phyloP scores from a whole-genome alignment of 306 rosid species.

The Hippophae rhamnoides region DNA sequence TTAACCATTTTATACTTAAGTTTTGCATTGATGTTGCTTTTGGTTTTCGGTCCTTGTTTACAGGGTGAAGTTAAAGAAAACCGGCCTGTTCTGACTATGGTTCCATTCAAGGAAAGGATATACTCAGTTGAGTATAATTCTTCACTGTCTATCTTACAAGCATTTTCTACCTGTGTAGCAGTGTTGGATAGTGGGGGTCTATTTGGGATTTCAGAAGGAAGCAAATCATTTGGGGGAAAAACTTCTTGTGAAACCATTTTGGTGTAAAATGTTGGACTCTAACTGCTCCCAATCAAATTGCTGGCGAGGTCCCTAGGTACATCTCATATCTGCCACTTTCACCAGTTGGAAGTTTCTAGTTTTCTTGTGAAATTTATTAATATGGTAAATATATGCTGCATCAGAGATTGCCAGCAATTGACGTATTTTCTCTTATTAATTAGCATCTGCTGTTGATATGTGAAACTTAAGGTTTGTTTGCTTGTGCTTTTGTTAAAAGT shows the following conservation, averaged over 20 bases:
- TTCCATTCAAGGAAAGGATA: constrained; percentile 53
- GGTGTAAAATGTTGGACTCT: constrained; percentile 32
- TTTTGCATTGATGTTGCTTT: constrained; percentile 10
- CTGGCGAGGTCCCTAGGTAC: constrained; percentile 32
- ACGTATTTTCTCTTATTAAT: background rate
- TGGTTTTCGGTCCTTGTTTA: constrained; percentile 16
- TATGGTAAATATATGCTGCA: constrained; percentile 1
- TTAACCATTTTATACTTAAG: constrained; percentile 6
- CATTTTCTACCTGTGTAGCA: constrained; percentile 81
- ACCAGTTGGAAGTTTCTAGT: constrained; percentile 48
- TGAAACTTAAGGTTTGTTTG: too few species aligned
- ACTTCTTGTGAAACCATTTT: constrained; percentile 19
- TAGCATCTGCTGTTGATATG: background rate
- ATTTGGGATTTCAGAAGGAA: constrained; percentile 35
- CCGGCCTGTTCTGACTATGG: constrained; percentile 40
- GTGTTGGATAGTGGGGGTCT: constrained; percentile 58
- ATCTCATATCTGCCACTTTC: constrained; percentile 40
- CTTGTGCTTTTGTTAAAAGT: too few species aligned
- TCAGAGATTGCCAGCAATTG: background rate
- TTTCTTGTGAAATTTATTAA: background rate
- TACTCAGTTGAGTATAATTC: constrained; percentile 71
- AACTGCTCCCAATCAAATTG: constrained; percentile 16
- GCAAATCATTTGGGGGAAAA: constrained; percentile 36
- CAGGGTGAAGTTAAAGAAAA: constrained; percentile 61
- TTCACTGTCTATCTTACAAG: constrained; percentile 67